Evolutionary conservation across 495 filamentous ascomycete genomes (phyloP), one percentile per base, ranked within the genome.

Genomic region (Aspergillus panamensis): DNA sequence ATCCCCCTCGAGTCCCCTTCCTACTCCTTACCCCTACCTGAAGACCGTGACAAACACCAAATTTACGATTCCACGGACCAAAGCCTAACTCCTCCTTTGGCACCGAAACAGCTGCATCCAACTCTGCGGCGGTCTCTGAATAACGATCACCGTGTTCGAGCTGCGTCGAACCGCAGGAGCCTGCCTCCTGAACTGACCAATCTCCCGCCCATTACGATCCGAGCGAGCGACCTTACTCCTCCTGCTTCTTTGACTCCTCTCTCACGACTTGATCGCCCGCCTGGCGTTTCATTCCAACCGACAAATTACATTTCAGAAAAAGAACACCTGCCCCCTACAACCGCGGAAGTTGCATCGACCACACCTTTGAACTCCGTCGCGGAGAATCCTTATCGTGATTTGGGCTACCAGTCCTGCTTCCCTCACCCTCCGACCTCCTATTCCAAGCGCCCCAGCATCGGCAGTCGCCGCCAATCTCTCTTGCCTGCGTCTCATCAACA

Each of bases 401-500:
- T 64, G 61, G 49, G 60, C 10, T 60, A 64, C 31, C 51, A 61
- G 21, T 61, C 66, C 39, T 63, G 57, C 21, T 43, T 60, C 47
- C 49, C 64, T 48, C 52, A 59, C 45, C 19, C 62, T 51, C 13
- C 55, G 43, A 29, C 69, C 32, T 54, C 63, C 0, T 53, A 63
- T 45, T 21, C 59, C 53, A 77, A 72, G 39, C 79, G 77, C 43
- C 77, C 77, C 16, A 73, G 68, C 51, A 69, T 81, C 51, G 64
- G 70, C 33, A 52, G 67, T 25, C 78, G 80, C 40, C 74, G 73
- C 30, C 80, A 83, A 62, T 83, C 80, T 50, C 69, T 83, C 48
- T 67, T 82, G 32, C 72, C 80, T 17, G 44, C 67, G 14, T 72
- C 72, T 17, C 75, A 81, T 29, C 72, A 77, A 43, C 68, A 71